phyloP scores from a whole-genome alignment of 2,329 filamentous ascomycete genomes.

The Talaromyces sp. region DNA sequence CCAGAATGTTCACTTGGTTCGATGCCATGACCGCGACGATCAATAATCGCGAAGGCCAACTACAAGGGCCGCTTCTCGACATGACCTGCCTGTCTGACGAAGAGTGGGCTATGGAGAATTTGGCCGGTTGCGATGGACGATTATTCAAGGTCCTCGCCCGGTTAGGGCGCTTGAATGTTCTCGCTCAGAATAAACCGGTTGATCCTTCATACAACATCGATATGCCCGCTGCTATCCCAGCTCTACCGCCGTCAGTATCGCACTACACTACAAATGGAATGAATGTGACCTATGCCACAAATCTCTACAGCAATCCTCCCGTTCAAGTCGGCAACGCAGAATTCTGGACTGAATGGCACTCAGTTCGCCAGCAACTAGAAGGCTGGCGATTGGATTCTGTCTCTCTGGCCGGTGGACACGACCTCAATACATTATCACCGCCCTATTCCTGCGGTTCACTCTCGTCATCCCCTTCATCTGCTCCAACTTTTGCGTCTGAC shows the following conservation, averaged over 20 bases:
- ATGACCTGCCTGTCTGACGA: constrained; percentile 60
- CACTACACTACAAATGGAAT: constrained; percentile 34
- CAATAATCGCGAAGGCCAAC: constrained; percentile 83
- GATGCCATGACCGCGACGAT: constrained; percentile 88
- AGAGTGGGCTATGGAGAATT: constrained; percentile 72
- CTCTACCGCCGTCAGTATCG: constrained; percentile 30
- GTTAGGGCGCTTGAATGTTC: constrained; percentile 75
- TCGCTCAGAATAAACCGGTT: constrained; percentile 61
- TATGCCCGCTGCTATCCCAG: constrained; percentile 19
- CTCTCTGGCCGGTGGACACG: constrained; percentile 15
- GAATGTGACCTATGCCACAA: constrained; percentile 18
- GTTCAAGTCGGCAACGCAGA: constrained; percentile 13
- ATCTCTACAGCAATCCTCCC: constrained; percentile 2
- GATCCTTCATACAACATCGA: constrained; percentile 21
- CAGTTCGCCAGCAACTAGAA: constrained; percentile 68
- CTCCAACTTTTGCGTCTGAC: constrained; percentile 24
- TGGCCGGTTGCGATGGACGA: constrained; percentile 79
- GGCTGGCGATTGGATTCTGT: constrained; percentile 69
- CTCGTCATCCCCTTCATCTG: constrained; percentile 11
- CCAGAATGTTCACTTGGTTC: constrained; percentile 89
- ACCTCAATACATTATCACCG: constrained; percentile 7
- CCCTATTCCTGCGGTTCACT: constrained; percentile 6
- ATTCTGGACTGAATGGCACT: constrained; percentile 88
- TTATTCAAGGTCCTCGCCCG: constrained; percentile 82
- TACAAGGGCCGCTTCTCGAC: constrained; percentile 59